Base-by-base conservation (phyloP, 148 eudicot species). In the Rhododendron simsii region DNA sequence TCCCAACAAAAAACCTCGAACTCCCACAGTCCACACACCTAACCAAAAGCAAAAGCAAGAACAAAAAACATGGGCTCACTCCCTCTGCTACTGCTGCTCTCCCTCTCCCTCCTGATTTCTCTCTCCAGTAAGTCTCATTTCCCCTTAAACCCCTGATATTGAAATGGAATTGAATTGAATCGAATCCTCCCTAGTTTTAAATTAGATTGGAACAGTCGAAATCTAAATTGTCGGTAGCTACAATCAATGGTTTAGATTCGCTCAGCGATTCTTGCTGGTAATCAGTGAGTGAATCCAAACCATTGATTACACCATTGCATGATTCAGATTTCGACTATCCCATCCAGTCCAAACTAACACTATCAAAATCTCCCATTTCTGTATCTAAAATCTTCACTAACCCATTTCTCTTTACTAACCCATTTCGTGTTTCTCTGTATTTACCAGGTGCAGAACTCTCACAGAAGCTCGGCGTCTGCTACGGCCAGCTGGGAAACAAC, bases 401-500 rank as follows among this genome's bases (percentile, higher is more conserved):
- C 76, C 37, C 78, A 23, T 81, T 47, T 47, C 50, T 50, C 53
- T 50, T 47, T 3, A 59, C 65, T 59, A 39, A 82, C 82, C 21
- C 65, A n/a, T 78, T 28, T 76, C 41, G 15, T 85, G 5, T 37
- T 74, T 7, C 18, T 69, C 16, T 61, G 12, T 26, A 2, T 67
- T 67, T 26, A 67, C 0, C 89, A 94, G 95, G 89, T 89, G 94
- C 89, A n/a, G 85, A 87, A 47, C 85, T 88, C 81, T 83, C 91
- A 47, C 87, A 87, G 30, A 90, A 92, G 81, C 18, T 92, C 0
- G 96, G 96, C n/a, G 87, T 93, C 13, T 90, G 92, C 88, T 96
- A 96, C 88, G 98, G 98, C 44, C 92, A 92, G 83, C 89, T 96
- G 21, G 98, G 98, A 2, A 91, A 96, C 94, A 93, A 96, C 87